Evolutionary conservation across 805 yeast species (phyloP).

Genomic region (Metschnikowia henanensis): DNA sequence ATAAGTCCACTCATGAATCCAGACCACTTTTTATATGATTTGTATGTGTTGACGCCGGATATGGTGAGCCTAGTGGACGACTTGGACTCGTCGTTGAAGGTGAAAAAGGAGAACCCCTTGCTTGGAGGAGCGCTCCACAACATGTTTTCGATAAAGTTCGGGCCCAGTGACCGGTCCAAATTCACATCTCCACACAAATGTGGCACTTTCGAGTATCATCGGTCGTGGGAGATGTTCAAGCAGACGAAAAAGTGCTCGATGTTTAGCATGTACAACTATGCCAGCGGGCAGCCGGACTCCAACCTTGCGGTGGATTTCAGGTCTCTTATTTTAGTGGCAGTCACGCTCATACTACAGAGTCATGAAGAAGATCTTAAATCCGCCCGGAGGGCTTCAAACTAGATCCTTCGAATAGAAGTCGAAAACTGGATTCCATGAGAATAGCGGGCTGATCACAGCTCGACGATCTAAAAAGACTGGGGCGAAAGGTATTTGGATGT

Average conservation of each 20-base stretch:
- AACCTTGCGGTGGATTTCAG: constrained; percentile 9
- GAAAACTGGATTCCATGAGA: too few relatives aligned
- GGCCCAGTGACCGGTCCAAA: constrained; percentile 2
- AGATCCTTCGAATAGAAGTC: too few relatives aligned
- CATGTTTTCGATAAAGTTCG: neutral
- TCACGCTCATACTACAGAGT: constrained; percentile 7
- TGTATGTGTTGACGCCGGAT: constrained; percentile 6
- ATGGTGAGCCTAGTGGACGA: constrained; percentile 12
- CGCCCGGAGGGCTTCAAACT: neutral
- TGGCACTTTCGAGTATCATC: constrained; percentile 10
- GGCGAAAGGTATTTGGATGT: too few relatives aligned
- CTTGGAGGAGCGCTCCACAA: constrained; percentile 6
- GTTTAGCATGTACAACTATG: constrained; percentile 4
- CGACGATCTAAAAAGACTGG: too few relatives aligned
- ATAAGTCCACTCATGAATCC: neutral
- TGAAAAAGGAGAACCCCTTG: constrained; percentile 6
- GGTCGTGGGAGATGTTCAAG: constrained; percentile 9
- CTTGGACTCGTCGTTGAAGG: constrained; percentile 7
- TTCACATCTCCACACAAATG: constrained; percentile 7
- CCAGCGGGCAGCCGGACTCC: constrained; percentile 3
- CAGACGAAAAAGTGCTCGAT: constrained; percentile 5
- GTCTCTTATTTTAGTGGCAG: constrained; percentile 9
- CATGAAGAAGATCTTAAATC: constrained; percentile 8
- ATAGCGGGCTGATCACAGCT: too few relatives aligned
- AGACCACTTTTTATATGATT: constrained; percentile 11